These are phyloP conservation scores for Amesomyces nigricolor DNA, from an alignment of 2,329 filamentous ascomycete species.

Conservation along the genomic window DNA sequence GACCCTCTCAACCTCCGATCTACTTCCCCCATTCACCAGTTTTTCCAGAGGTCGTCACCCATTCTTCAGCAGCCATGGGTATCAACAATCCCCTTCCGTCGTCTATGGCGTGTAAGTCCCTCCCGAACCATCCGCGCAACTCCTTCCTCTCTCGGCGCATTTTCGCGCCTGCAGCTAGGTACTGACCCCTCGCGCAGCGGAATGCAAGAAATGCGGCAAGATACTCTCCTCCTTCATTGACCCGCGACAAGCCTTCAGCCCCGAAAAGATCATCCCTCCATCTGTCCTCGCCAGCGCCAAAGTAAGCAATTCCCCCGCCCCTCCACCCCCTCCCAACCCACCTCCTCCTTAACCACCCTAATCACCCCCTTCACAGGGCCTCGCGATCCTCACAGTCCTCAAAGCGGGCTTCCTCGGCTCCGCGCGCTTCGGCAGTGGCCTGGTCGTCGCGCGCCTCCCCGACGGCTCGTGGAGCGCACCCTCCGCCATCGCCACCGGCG, in stretches of 20 bases:
- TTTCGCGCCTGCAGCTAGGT: too few relatives aligned
- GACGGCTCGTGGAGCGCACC: slow-evolving; percentile 79
- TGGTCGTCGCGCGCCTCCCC: slow-evolving; percentile 72
- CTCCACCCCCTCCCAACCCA: not conserved
- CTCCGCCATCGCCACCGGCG: slow-evolving; percentile 72
- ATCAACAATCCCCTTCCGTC: slow-evolving; percentile 62
- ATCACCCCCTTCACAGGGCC: slow-evolving; percentile 43
- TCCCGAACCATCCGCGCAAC: slow-evolving; percentile 20
- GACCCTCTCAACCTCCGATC: not conserved
- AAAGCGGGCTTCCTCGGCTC: slow-evolving; percentile 84
- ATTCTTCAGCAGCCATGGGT: too few relatives aligned
- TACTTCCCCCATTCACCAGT: not conserved
- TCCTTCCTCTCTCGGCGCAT: too few relatives aligned
- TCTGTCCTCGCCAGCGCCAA: slow-evolving; percentile 86
- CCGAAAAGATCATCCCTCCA: slow-evolving; percentile 95
- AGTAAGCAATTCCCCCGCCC: slow-evolving; percentile 41
- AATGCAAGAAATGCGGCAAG: slow-evolving; percentile 96
- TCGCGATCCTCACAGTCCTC: slow-evolving; percentile 79
- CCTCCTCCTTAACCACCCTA: not conserved
- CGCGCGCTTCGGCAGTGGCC: slow-evolving; percentile 72
- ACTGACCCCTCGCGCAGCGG: slow-evolving; percentile 52
- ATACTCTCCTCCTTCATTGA: slow-evolving; percentile 94
- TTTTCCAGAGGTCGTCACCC: not conserved
- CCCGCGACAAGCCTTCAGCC: slow-evolving; percentile 85
- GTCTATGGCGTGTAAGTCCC: slow-evolving; percentile 60